These are phyloP conservation scores for Naganishia kalamii DNA, from an alignment of 768 basidiomycete species.

Conservation along the genomic window DNA sequence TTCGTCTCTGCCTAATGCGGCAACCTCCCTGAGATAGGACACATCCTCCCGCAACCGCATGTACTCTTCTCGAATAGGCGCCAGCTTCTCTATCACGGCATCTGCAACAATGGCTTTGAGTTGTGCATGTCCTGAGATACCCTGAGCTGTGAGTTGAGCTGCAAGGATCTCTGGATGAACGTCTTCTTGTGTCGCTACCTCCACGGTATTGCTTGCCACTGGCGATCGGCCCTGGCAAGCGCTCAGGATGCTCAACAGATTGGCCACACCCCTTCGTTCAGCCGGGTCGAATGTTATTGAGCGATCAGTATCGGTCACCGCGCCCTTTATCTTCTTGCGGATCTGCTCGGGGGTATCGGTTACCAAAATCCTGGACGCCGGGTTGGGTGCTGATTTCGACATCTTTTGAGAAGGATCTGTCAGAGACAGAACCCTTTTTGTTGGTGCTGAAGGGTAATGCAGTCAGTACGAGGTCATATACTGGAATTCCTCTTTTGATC, in stretches of 20 bases:
- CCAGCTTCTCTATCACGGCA: slow-evolving; percentile 63
- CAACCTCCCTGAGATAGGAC: slow-evolving; percentile 59
- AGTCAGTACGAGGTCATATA: too few species aligned
- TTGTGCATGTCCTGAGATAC: slow-evolving; percentile 56
- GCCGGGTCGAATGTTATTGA: slow-evolving; percentile 71
- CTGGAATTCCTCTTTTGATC: too few species aligned
- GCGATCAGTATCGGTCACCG: slow-evolving; percentile 73
- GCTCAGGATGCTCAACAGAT: slow-evolving; percentile 70
- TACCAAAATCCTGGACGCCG: slow-evolving; percentile 74
- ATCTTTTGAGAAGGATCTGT: slow-evolving; percentile 81
- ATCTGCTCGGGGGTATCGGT: slow-evolving; percentile 66
- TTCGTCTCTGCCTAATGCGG: slow-evolving; percentile 57
- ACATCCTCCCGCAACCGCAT: slow-evolving; percentile 58
- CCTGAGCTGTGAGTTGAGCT: slow-evolving; percentile 19
- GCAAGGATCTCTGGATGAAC: slow-evolving; percentile 9
- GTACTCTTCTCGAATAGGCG: slow-evolving; percentile 63
- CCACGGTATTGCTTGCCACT: slow-evolving; percentile 46
- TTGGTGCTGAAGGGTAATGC: slow-evolving; percentile 55
- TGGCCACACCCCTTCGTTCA: slow-evolving; percentile 73
- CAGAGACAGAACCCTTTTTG: slow-evolving; percentile 76
- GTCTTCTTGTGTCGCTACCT: slow-evolving; percentile 38
- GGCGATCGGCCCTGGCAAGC: slow-evolving; percentile 51
- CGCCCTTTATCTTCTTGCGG: slow-evolving; percentile 62
- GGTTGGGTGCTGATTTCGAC: slow-evolving; percentile 83
- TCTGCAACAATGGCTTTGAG: slow-evolving; percentile 72